A percentile compares a stretch with the other conserved stretches of the same genome.
Conservation (phyloP, 2,329 filamentous ascomycete species). For the Microsporum ferrugineum region DNA sequence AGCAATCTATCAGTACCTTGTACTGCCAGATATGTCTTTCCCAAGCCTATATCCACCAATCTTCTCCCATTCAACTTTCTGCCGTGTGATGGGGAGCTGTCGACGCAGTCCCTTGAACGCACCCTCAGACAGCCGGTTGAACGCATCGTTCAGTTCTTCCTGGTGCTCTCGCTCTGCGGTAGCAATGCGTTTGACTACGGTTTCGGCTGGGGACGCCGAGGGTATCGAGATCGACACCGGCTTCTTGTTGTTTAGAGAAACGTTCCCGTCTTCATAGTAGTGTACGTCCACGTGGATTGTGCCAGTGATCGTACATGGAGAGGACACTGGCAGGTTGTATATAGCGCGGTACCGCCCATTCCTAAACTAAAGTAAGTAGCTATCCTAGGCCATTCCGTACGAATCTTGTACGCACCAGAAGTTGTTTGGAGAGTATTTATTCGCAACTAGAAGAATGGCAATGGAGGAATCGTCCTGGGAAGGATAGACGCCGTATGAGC, state of each 20-base stretch:
- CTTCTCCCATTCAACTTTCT: slow-evolving; percentile 99
- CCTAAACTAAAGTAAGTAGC: slow-evolving; percentile 37
- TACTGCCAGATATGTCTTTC: slow-evolving; percentile 64
- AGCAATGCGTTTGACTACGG: slow-evolving; percentile 69
- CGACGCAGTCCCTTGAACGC: slow-evolving; percentile 87
- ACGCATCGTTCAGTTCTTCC: slow-evolving; percentile 86
- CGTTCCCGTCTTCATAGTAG: slow-evolving; percentile 99
- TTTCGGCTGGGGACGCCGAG: slow-evolving; percentile 52
- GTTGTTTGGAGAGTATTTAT: slow-evolving; percentile 96
- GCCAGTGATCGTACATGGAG: slow-evolving; percentile 53
- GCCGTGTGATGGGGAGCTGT: slow-evolving; percentile 88
- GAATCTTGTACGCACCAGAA: slow-evolving; percentile 56
- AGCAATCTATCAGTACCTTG: slow-evolving; percentile 22
- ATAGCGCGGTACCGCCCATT: slow-evolving; percentile 92
- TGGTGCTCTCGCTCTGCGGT: slow-evolving; percentile 82
- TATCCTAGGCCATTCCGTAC: not conserved
- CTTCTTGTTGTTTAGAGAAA: slow-evolving; percentile 84
- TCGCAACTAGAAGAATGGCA: slow-evolving; percentile 75
- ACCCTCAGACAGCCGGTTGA: slow-evolving; percentile 78
- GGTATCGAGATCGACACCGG: slow-evolving; percentile 52
- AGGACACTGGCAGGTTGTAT: slow-evolving; percentile 66
- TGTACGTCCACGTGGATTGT: slow-evolving; percentile 89
- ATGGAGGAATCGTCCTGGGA: slow-evolving; percentile 63
- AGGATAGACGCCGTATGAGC: slow-evolving; percentile 72
- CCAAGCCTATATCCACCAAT: slow-evolving; percentile 82